Evolutionary conservation across 2,329 filamentous ascomycete genomes (phyloP).

Genomic region (Aspergillus ochraceus): DNA sequence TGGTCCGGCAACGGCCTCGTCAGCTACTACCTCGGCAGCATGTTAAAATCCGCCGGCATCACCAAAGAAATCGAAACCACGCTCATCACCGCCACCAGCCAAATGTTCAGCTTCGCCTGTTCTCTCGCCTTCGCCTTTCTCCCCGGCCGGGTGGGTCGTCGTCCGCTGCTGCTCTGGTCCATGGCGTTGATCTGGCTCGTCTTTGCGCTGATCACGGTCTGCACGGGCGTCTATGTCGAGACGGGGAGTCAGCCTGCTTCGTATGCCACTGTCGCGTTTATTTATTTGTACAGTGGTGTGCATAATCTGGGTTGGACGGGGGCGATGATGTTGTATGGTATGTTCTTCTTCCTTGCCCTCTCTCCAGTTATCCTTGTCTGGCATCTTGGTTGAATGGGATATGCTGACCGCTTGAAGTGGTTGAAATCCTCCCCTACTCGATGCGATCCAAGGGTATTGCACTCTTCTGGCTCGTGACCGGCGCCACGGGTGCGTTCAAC

Average conservation of each 20-base stretch:
- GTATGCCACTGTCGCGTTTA: not conserved
- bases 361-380: not conserved
- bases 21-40: constrained; percentile 58
- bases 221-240: not conserved
- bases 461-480: constrained; percentile 33
- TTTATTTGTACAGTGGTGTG: not conserved
- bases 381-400: not conserved
- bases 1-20: constrained; percentile 33
- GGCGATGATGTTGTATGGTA: constrained; percentile 47
- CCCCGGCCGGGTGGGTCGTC: constrained; percentile 46
- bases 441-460: constrained; percentile 58
- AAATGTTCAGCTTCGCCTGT: constrained; percentile 56
- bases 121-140: constrained; percentile 57
- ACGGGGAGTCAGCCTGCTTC: not conserved
- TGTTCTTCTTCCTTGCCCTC: constrained; percentile 38
- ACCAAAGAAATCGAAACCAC: constrained; percentile 47
- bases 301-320: constrained; percentile 4
- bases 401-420: constrained; percentile 14
- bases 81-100: constrained; percentile 57
- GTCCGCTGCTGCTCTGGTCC: constrained; percentile 43
- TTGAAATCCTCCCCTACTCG: constrained; percentile 55
- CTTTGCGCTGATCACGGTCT: not conserved
- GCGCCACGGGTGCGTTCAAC: constrained; percentile 48
- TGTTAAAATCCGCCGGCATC: constrained; percentile 54
- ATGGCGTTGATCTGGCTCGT: constrained; percentile 16